A percentile compares a stretch with the other conserved stretches of the same genome.
phyloP scores from a whole-genome alignment of 495 filamentous ascomycete species.

The Hypoxylon trugodes region DNA sequence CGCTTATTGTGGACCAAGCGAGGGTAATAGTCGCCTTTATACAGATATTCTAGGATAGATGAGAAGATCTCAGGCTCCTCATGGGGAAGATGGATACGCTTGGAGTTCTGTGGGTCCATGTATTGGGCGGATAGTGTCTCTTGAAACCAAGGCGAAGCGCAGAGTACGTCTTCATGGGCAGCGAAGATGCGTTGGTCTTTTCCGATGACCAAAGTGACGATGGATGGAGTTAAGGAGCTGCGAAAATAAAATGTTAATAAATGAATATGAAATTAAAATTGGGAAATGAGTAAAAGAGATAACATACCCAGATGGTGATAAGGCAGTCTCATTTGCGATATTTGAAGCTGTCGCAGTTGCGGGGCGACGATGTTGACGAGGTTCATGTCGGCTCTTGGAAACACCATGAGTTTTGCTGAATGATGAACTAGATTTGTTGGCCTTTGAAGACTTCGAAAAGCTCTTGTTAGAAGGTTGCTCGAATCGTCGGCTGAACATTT shows the following conservation, averaged over 20 bases:
- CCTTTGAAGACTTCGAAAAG: constrained; percentile 53
- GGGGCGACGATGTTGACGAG: constrained; percentile 49
- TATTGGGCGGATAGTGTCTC: constrained; percentile 67
- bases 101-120: constrained; percentile 65
- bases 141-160: constrained; percentile 79
- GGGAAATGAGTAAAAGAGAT: background rate
- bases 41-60: constrained; percentile 88
- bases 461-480: constrained; percentile 51
- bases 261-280: background rate
- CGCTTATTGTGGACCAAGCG: constrained; percentile 75
- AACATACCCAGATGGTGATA: constrained; percentile 48
- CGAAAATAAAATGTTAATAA: constrained; percentile 3
- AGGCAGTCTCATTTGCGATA: constrained; percentile 24
- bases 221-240: constrained; percentile 70
- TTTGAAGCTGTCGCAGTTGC: constrained; percentile 46
- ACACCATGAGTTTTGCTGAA: constrained; percentile 57
- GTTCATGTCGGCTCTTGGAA: constrained; percentile 55
- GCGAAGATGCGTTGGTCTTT: constrained; percentile 84
- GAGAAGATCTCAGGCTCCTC: constrained; percentile 92
- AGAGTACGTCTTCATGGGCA: constrained; percentile 86
- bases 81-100: constrained; percentile 80
- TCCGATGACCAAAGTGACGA: constrained; percentile 83
- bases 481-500: constrained; percentile 55
- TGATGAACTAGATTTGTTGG: constrained; percentile 54
- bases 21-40: constrained; percentile 91